Evolutionary conservation across 2,329 filamentous ascomycete genomes (phyloP), one percentile per base, ranked within the genome.

Genomic region (Pseudogymnoascus pannorum): DNA sequence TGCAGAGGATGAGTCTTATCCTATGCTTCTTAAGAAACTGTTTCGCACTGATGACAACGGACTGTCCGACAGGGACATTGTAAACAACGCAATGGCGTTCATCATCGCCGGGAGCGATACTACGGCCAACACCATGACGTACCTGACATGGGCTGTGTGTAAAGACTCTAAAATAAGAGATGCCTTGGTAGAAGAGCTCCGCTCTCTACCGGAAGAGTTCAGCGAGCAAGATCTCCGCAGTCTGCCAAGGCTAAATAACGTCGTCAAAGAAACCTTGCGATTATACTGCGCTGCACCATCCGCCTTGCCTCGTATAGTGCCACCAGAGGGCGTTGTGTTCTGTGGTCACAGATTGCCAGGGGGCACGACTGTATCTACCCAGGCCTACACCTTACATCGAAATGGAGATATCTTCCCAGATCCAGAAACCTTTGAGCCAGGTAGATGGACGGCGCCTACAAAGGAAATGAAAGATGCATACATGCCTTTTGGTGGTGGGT

Each of bases 401-500:
- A 69, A 76, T 60, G 65, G 68, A 0, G 57, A 57, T 1, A 68
- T 75, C 3, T 78, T 75, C 57, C 57, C 66, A 1, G 66, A 75
- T 3, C 74, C 75, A 1, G 66, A 72, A n/a, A 66, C 54, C 16
- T 76, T 74, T 60, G 62, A 75, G 36, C 75, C 75, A 1, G 68
- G 70, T 11, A 68, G 78, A 35, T 80, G 78, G 77, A 63, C 64
- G 3, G 54, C 62, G 6, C 63, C 68, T 22, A 77, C 66, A 5
- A 70, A 65, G 57, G 71, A 67, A 5, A 78, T 79, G 74, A 82
- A 79, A 63, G 75, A 77, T 2, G 75, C 77, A 0, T 82, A 76
- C 61, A 74, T 79, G 62, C 77, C 81, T 0, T 85, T 84, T 67
- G 81, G 82, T 1, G 78, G 75, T 4, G 82, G 82, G 1, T 74